phyloP scores from a whole-genome alignment of 1,284 basidiomycete genomes.

The Trichosporon inkin region DNA sequence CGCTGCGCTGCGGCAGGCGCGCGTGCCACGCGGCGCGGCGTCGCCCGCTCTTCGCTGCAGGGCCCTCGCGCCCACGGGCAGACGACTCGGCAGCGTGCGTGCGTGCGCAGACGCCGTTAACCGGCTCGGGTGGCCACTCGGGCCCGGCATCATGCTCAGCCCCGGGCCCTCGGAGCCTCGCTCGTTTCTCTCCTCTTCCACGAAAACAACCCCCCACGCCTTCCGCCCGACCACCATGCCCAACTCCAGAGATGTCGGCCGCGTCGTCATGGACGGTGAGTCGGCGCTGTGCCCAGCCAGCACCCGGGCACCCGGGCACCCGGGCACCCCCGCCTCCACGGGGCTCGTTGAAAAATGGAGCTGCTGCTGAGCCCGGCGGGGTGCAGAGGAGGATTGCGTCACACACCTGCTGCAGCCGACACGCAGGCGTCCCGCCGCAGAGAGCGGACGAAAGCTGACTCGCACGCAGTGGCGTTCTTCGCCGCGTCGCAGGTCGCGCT shows the following conservation, averaged over 20 bases:
- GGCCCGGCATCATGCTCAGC: not conserved
- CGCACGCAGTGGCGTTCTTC: constrained; percentile 57
- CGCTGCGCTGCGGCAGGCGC: no score
- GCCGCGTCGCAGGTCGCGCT: constrained; percentile 56
- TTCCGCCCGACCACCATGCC: constrained; percentile 21
- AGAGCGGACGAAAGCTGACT: not conserved
- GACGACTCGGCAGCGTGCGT: constrained; percentile 6
- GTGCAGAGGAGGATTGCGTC: no score
- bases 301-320: no score
- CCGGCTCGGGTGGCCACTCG: not conserved
- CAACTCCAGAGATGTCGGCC: constrained; percentile 42
- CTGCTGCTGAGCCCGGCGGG: no score
- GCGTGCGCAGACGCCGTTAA: constrained; percentile 4
- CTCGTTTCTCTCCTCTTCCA: not conserved
- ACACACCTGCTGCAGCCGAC: not conserved
- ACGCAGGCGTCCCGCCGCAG: not conserved
- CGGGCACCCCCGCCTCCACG: constrained; percentile 14
- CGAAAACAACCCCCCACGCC: not conserved
- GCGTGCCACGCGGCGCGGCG: no score
- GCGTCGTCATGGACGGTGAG: constrained; percentile 52
- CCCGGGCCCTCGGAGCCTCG: not conserved
- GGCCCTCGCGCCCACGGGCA: no score
- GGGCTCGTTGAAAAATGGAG: not conserved
- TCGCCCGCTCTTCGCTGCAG: no score
- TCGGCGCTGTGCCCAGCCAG: not conserved